Percentiles rank a stretch among this genome's conserved stretches.
phyloP scores from a whole-genome alignment of 2,329 filamentous ascomycete species.

The Colletotrichum sp. region DNA sequence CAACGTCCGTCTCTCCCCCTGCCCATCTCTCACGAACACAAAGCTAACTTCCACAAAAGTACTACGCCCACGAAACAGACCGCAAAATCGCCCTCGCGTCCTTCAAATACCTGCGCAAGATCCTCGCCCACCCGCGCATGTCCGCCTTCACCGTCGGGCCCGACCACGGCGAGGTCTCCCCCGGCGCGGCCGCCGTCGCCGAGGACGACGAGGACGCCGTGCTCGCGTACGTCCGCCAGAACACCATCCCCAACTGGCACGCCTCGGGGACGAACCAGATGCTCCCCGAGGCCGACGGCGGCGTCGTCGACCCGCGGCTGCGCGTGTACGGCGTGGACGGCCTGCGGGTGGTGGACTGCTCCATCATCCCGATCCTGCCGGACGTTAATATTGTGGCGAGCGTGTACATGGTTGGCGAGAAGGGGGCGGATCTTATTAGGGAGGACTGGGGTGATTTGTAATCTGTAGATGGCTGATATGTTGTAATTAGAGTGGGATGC shows the following conservation, averaged over 20 bases:
- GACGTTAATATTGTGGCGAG: constrained; percentile 32
- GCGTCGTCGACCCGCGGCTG: constrained; percentile 32
- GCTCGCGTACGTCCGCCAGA: constrained; percentile 30
- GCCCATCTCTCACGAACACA: not conserved
- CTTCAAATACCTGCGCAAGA: constrained; percentile 35
- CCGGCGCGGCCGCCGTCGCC: constrained; percentile 21
- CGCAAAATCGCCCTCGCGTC: constrained; percentile 34
- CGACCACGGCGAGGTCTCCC: constrained; percentile 27
- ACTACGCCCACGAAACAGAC: constrained; percentile 30
- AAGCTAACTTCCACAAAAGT: constrained; percentile 24
- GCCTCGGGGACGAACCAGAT: constrained; percentile 55
- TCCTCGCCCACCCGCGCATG: constrained; percentile 28
- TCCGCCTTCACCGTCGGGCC: constrained; percentile 27
- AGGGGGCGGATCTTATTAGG: constrained; percentile 32
- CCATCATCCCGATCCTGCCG: constrained; percentile 49
- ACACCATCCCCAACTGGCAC: constrained; percentile 41
- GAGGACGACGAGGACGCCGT: constrained; percentile 29
- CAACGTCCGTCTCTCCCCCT: constrained; percentile 20
- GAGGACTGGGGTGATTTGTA: constrained; percentile 25
- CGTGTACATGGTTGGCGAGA: constrained; percentile 32
- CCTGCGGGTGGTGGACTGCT: constrained; percentile 51
- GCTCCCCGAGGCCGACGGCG: constrained; percentile 38
- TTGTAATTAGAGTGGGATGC: not conserved
- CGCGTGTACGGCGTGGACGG: constrained; percentile 62
- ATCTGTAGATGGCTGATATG: not conserved